Base-by-base conservation (phyloP, 139 green algal species). In the Chlorella sp. region DNA sequence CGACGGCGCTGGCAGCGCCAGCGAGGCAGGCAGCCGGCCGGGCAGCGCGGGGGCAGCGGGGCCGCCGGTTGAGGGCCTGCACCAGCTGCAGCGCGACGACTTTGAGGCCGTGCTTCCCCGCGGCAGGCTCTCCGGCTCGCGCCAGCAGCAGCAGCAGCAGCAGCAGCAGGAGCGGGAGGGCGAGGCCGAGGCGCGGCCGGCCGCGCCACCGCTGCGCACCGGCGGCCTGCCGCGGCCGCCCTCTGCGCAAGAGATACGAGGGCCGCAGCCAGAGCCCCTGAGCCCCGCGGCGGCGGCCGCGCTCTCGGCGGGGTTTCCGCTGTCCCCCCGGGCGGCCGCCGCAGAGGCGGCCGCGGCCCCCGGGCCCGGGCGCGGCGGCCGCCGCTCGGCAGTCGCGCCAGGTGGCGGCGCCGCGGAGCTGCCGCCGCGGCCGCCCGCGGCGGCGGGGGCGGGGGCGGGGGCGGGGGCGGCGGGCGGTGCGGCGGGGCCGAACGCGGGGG, bases 181-280 rank as follows among this genome's bases (percentile, higher is more conserved):
- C 12, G 27, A n/a, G n/a, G n/a, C n/a, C n/a, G n/a, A n/a, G n/a
- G n/a, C n/a, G n/a, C n/a, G n/a, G n/a, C n/a, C n/a, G n/a, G n/a
- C n/a, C n/a, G n/a, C n/a, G n/a, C n/a, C n/a, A n/a, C n/a, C n/a
- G n/a, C n/a, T n/a, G n/a, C n/a, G n/a, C n/a, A n/a, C 4, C 51
- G 66, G 31, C 45, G n/a, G 50, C 43, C 56, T 77, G 56, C 56
- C 71, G 1, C 56, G 71, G 36, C 71, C 71, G 71, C 71, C 71
- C 0, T 77, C 71, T 17, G 46, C 17, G 0, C 76, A 82, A 21
- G 67, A 82, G 59, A 60, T 75, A 27, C 51, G 63, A 15, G 58
- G 36, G 17, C 76, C 76, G 36, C 53, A 62, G 23, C 66, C 53
- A 1, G n/a, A 75, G 38, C 15, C 50, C 27, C 38, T 17, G 36